Evolutionary conservation across 1,284 basidiomycete species (phyloP), one percentile per base, ranked within the genome.

Genomic region (Laetiporus sulphureus): DNA sequence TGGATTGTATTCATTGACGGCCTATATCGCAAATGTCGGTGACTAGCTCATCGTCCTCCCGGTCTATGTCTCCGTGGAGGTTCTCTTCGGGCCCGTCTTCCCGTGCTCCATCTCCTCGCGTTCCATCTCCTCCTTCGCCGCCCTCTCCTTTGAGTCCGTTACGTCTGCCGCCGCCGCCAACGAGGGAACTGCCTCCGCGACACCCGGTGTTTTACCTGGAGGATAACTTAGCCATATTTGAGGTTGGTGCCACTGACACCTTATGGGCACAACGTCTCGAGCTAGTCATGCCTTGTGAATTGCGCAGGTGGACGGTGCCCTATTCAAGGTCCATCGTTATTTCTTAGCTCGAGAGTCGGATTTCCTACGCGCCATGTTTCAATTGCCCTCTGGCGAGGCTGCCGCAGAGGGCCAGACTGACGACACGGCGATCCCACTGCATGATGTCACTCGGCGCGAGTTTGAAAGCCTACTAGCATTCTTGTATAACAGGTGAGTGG

Each of bases 271-370:
- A 27, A 13, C 25, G 13, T 27, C 25, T 13, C 25, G 25, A 27
- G 7, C 25, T 27, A 13, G 25, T 27, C 25, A 27, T 27, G 7
- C 25, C 25, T 27, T 27, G 13, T 27, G 25, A 27, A 27, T 27
- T 13, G 25, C 25, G 8, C 32, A 65, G 63, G 61, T 63, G 1
- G 58, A 61, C 34, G 42, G 55, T n/a, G 44, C 47, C 8, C 53
- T 61, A 5, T 67, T 62, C 52, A 58, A 50, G 46, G 55, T 66
- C 5, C 62, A 65, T 41, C 55, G 58, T 12, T 58, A 50, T 41
- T 53, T 46, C 41, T 38, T 56, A 16, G 23, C 18, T 15, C 49
- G 53, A 3, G 51, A 56, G 21, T 56, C 54, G 4, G 37, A 42
- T 8, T 16, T 53, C 3, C 50, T 56, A 31, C 31, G 38, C 0